These are phyloP conservation scores for Ceratocystis albifundus DNA, from an alignment of 2,329 filamentous ascomycete genomes.

Conservation along the genomic window DNA sequence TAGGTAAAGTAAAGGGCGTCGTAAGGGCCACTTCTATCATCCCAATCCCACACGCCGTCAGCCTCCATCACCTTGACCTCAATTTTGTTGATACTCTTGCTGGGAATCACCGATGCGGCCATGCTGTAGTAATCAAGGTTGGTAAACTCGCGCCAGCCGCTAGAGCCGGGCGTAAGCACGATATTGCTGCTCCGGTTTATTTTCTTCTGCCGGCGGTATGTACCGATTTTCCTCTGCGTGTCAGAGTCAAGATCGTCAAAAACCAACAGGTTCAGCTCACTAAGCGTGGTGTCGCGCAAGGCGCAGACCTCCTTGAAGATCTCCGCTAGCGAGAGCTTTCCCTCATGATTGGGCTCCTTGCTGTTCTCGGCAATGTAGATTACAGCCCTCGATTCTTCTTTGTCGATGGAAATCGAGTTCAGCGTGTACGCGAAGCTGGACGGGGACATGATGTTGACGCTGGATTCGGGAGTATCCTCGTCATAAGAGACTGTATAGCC, in stretches of 20 bases:
- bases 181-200: background rate
- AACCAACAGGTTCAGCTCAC: background rate
- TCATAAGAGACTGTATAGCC: background rate
- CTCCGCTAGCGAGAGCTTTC: background rate
- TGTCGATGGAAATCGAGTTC: background rate
- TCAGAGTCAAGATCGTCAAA: background rate
- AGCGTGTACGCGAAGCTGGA: background rate
- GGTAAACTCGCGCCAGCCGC: background rate
- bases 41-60: background rate
- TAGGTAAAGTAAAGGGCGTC: background rate
- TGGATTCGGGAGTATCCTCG: background rate
- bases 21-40: background rate
- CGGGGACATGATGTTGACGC: background rate
- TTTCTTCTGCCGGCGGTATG: background rate
- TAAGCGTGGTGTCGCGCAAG: rapidly evolving
- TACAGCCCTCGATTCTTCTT: background rate
- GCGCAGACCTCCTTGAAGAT: background rate
- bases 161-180: background rate
- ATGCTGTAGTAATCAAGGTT: background rate
- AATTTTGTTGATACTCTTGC: background rate
- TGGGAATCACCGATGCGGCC: rapidly evolving
- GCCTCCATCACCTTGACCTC: background rate
- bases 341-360: rapidly evolving
- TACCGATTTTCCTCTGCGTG: background rate
- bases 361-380: background rate